These are phyloP conservation scores for Boehmeria nivea DNA, from an alignment of 306 rosid genomes.

Conservation along the genomic window DNA sequence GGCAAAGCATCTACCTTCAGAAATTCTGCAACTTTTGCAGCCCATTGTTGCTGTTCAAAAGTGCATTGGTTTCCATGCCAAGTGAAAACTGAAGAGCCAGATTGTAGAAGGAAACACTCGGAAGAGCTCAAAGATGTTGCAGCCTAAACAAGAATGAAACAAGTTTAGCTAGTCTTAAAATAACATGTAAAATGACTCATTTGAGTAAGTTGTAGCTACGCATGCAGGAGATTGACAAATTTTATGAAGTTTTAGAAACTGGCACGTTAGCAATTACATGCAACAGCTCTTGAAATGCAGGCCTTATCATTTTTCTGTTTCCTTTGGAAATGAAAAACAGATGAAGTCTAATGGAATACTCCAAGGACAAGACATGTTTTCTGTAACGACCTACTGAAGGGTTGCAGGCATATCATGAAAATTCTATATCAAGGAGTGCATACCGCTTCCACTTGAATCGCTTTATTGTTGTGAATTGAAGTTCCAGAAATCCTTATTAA, in stretches of 20 bases:
- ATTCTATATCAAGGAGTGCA: constrained; percentile 19
- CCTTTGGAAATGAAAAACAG: no score
- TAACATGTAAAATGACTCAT: not conserved
- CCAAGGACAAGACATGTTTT: not conserved
- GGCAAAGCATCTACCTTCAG: constrained; percentile 49
- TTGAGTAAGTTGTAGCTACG: not conserved
- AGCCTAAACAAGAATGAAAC: constrained; percentile 49
- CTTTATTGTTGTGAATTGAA: constrained; percentile 74
- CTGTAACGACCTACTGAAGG: no score
- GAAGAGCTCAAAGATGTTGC: constrained; percentile 74
- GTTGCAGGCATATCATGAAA: no score
- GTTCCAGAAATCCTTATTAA: constrained; percentile 78
- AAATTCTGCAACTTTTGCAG: constrained; percentile 85
- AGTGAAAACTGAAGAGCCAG: constrained; percentile 78
- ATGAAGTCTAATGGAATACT: no score
- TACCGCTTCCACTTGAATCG: constrained; percentile 91
- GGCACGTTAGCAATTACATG: no score
- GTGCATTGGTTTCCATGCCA: constrained; percentile 96
- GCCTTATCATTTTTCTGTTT: no score
- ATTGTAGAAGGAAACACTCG: constrained; percentile 86
- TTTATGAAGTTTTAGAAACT: no score
- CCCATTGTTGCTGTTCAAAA: constrained; percentile 88
- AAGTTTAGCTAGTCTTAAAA: not conserved
- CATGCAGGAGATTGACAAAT: not conserved
- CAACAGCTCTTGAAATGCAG: no score